Base-by-base conservation (phyloP, 495 filamentous ascomycete species). In the Aspergillus steynii region DNA sequence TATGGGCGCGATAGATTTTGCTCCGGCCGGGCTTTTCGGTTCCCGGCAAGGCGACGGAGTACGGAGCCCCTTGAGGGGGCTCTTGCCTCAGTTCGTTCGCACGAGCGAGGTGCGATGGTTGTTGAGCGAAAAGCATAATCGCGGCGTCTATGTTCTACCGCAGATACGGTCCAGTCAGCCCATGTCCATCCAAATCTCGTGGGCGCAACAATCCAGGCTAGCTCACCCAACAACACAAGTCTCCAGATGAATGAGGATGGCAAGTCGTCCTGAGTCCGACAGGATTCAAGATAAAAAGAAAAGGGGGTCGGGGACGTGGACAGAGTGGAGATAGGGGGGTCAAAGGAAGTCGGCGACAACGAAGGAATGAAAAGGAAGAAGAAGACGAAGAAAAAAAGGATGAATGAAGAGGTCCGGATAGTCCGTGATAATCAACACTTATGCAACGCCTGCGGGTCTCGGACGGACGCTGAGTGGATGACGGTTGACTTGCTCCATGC, bases 1-100 rank as follows among this genome's bases (percentile, higher is more conserved):
- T 84, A 87, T 88, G 96, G 74, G 96, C 88, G 60, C 95, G 85
- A 74, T 97, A 99, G 58, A 96, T 76, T 34, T 83, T 77, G 27
- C 82, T 90, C 58, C 91, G 85, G 50, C 89, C 93, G 29, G 87
- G 85, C 59, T 82, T 74, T 76, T 92, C 83, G 31, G 87, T 86
- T 56, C 89, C 90, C 5, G 91, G 87, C 32, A 99, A 59, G 15
- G 90, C 77, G 3, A 96, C 79, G 37, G 77, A 79, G 63, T 80
- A 83, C 1, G 81, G 78, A 20, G 60, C 69, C 8, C 80, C 79
- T 47, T 76, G 76, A 8, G 79, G 80, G 50, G 80, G 79, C 28
- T 73, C 73, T 53, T 74, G 55, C 48, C 65, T 68, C 31, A 80
- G 68, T 60, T 83, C 76, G 49, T 72, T 70, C 12, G 80, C 77